Percentiles rank a stretch among this genome's conserved stretches.
These are phyloP conservation scores for Ophiostoma ulmi DNA, from an alignment of 2,329 filamentous ascomycete genomes.

Conservation along the genomic window DNA sequence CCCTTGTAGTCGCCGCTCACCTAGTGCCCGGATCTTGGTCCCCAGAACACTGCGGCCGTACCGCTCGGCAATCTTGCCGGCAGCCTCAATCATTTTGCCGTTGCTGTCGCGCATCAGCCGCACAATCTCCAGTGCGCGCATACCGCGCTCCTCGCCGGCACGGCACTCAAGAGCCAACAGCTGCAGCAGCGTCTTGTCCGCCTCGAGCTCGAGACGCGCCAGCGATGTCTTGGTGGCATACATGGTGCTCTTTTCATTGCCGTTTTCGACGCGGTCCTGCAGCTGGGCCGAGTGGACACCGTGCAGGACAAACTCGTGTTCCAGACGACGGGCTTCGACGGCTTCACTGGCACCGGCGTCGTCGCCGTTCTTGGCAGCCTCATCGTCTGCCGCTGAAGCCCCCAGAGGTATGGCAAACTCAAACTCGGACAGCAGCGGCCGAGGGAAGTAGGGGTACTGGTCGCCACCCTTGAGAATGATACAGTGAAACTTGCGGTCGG, in stretches of 20 bases:
- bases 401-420: slow-evolving; percentile 81
- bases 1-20: slow-evolving; percentile 54
- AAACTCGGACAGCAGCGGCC: slow-evolving; percentile 86
- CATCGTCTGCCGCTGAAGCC: slow-evolving; percentile 24
- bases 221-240: slow-evolving; percentile 62
- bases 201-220: slow-evolving; percentile 68
- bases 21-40: slow-evolving; percentile 85
- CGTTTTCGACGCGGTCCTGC: slow-evolving; percentile 61
- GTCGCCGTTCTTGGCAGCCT: slow-evolving; percentile 34
- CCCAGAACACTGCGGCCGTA: slow-evolving; percentile 76
- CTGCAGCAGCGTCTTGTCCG: slow-evolving; percentile 86
- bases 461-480: slow-evolving; percentile 98
- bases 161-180: slow-evolving; percentile 85
- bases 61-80: slow-evolving; percentile 78
- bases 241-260: slow-evolving; percentile 53
- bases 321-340: slow-evolving; percentile 58
- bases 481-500: slow-evolving; percentile 89
- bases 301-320: slow-evolving; percentile 75
- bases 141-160: slow-evolving; percentile 85
- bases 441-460: slow-evolving; percentile 86
- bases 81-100: slow-evolving; percentile 87
- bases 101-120: slow-evolving; percentile 75
- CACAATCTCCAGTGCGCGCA: slow-evolving; percentile 91
- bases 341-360: slow-evolving; percentile 34
- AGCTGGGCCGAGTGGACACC: slow-evolving; percentile 68